Evolutionary conservation across 208 protist genomes (phyloP), one percentile per base, ranked within the genome.

Genomic region (Balamuthia mandrillaris): DNA sequence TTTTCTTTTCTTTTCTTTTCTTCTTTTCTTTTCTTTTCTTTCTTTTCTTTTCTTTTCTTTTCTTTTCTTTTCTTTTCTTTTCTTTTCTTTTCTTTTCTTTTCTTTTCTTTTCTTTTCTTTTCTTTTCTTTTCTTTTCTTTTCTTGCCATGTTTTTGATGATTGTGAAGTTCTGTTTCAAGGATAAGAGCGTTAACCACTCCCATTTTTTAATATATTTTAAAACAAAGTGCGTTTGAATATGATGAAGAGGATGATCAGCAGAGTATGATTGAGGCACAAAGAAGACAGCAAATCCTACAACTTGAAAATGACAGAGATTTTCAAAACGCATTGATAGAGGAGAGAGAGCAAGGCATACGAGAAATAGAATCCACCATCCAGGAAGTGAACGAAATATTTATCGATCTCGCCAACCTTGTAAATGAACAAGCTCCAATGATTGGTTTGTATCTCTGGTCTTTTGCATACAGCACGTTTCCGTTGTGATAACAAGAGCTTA

Each of bases 371-470:
- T 72, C 63, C 10, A 72, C 63, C 37, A 72, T 72, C 37, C 63
- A 72, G 63, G 63, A 72, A 27, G 63, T 72, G 33, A 72, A 72
- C 63, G 63, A 72, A 33, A 72, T 72, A 14, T 72, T 72, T 41
- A 41, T 72, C 14, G 63, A 72, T 33, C 63, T 72, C 63, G 63
- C 63, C 63, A 72, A 33, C 37, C 63, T 72, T 27, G 63, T 72
- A 2, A 72, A 72, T 27, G 63, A 72, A 27, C 63, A 72, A 41
- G 63, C 63, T 45, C 37, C 37, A 21, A 47, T 72, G 63, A 41
- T 72, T 27, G 63, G 63, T 72, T 49, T 41, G 63, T 63, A 35
- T 63, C 47, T 52, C 47, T 10, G 14, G 47, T 10, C 47, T 52
- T 52, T 18, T 18, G n/a, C 29, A 52, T 52, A 10, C 47, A 52